Percentiles rank a stretch among this genome's conserved stretches.
Evolutionary conservation across 2,329 filamentous ascomycete genomes (phyloP).

Genomic region (Botrytis porri): DNA sequence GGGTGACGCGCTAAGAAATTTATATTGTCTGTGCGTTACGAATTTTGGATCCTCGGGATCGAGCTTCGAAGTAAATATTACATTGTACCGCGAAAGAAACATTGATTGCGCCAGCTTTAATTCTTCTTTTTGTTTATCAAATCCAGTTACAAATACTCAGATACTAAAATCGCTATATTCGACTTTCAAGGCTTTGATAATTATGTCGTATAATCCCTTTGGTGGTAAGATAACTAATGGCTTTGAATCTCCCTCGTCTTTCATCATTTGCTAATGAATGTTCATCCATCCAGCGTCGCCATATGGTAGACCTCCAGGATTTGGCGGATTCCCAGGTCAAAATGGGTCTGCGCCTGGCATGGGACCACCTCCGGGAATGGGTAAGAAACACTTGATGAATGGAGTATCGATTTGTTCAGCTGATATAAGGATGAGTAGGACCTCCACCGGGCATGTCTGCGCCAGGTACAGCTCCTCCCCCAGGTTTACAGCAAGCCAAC

Average conservation of each 20-base stretch:
- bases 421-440: conserved; percentile 46
- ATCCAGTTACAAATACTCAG: too few species aligned
- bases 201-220: conserved; percentile 40
- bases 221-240: conserved; percentile 31
- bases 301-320: conserved; percentile 74
- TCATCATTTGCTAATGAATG: background rate
- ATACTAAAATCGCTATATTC: background rate
- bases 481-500: conserved; percentile 73
- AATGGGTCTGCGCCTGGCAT: conserved; percentile 59
- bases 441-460: conserved; percentile 78
- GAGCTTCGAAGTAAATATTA: background rate
- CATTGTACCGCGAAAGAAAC: background rate
- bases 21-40: conserved; percentile 16
- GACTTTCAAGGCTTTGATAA: background rate
- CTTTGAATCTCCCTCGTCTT: conserved; percentile 2
- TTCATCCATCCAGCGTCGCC: conserved; percentile 33
- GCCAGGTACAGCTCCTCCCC: conserved; percentile 76
- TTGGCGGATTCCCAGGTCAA: conserved; percentile 65
- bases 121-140: background rate
- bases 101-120: conserved; percentile 6
- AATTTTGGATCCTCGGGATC: conserved; percentile 4
- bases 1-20: conserved; percentile 18
- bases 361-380: conserved; percentile 78
- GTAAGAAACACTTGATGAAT: conserved; percentile 49
- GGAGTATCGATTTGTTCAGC: conserved; percentile 10